Percentiles rank a stretch among this genome's conserved stretches.
These are phyloP conservation scores for Cryptococcus amylolentus DNA, from an alignment of 1,284 basidiomycete genomes.

Conservation along the genomic window DNA sequence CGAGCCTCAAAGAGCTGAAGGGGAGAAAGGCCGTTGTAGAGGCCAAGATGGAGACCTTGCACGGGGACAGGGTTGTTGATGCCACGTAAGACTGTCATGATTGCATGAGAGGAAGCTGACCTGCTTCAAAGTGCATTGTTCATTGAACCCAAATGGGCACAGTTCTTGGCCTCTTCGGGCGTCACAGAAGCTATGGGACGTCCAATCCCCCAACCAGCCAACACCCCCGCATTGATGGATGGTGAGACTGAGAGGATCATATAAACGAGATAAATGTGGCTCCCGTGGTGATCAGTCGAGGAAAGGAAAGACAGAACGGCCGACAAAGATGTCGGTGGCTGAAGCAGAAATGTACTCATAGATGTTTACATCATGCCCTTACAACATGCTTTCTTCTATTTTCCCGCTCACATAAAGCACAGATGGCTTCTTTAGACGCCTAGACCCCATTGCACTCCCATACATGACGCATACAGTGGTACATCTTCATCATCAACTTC, in stretches of 20 bases:
- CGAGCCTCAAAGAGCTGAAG: constrained; percentile 67
- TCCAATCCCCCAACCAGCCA: constrained; percentile 22
- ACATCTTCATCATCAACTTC: no score
- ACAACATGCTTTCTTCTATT: no score
- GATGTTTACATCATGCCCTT: no score
- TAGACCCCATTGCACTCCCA: no score
- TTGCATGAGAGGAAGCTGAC: background rate
- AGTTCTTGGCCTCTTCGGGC: constrained; percentile 58
- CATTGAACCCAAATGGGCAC: constrained; percentile 78
- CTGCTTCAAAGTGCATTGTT: constrained; percentile 60
- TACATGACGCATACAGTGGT: no score
- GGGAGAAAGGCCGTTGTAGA: constrained; percentile 57
- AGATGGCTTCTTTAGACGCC: no score
- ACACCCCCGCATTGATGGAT: constrained; percentile 22
- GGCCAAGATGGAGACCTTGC: constrained; percentile 69
- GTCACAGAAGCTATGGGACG: constrained; percentile 46
- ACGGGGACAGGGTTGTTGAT: constrained; percentile 74
- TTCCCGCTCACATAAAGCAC: no score
- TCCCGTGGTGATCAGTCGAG: background rate
- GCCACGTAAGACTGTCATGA: constrained; percentile 59
- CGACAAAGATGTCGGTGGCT: no score
- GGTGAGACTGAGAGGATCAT: constrained; percentile 22
- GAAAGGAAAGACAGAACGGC: background rate
- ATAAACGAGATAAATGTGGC: no score
- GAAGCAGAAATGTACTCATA: no score